Evolutionary conservation across 2,329 filamentous ascomycete species (phyloP), one percentile per base, ranked within the genome.

Genomic region (Clathrospora elynae): DNA sequence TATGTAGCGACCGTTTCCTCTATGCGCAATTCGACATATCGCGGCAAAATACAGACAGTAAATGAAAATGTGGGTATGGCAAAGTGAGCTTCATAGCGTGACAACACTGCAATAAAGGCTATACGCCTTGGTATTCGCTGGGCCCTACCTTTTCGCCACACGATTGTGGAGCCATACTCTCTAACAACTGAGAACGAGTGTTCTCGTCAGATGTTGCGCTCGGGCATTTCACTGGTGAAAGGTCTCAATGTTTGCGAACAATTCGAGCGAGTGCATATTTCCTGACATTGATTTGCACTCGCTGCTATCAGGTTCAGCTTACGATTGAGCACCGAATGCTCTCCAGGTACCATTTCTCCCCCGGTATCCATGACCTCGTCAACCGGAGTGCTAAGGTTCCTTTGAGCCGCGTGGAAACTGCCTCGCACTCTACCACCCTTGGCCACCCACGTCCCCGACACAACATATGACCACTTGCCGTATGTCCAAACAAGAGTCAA

Each of bases 71-170:
- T 46, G 36, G 36, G 35, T 37, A 50, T 47, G 42, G 39, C 43
- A 55, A 43, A 59, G 38, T 54, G 48, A 59, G 51, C 55, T 32
- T 59, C 47, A 50, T 42, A 47, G 47, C 36, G 43, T 60, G 58
- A 55, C 47, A 57, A 61, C 55, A 55, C 48, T 55, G 49, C 50
- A 67, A 62, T 65, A 51, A 60, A 60, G 39, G 22, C 44, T 55
- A 48, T 28, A 53, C 36, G 28, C 20, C 62, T 67, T 62, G 56
- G 60, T 60, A 24, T 32, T 12, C 16, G 39, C 30, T 32, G 42
- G 39, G 31, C 36, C 29, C 13, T 36, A 16, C 10, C 14, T 40
- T 47, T 17, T 41, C 31, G 37, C 43, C 48, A 51, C 39, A 40
- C 30, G 14, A 28, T 10, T 39, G 29, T 31, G 38, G 31, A 46